Evolutionary conservation across 495 filamentous ascomycete species (phyloP), one percentile per base, ranked within the genome.

Genomic region (Poronia punctata): DNA sequence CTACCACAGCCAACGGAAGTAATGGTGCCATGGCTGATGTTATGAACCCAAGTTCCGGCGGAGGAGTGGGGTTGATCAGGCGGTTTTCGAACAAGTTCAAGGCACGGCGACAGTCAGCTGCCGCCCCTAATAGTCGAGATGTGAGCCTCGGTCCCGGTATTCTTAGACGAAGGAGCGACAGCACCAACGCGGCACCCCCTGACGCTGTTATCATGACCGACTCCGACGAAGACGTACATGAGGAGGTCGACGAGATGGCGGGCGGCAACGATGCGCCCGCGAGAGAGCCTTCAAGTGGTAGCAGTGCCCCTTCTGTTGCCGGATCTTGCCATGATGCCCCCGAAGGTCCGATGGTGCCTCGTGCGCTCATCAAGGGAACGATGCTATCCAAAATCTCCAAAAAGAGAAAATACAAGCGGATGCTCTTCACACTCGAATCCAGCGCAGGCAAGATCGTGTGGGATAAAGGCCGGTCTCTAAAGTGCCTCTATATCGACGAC

Each of bases 401-500:
- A 62, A 70, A 69, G 52, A 93, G 86, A 52, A 83, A 79, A 53
- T 71, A 65, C 28, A 87, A 86, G 54, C 72, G 78, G 36, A 70
- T 94, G 28, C 79, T 65, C 21, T 83, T 97, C 47, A 74, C 79
- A 21, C 71, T 96, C 1, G 85, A 97, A 52, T 71, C 82, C 15
- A 81, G 86, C 36, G 73, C 83, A 5, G 87, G 82, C 32, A 92
- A 86, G 58, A 84, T 97, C 23, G 80, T 70, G 22, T 98, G 92
- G 92, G 82, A 93, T 61, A 75, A 76, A 11, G 79, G 74, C 3
- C 84, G 84, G 35, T 76, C 82, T 0, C 73, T 79, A 1, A 96
- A 94, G 46, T 76, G 74, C 12, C 84, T 98, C 49, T 93, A 93
- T 55, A 81, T 98, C 41, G 92, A 98, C 48, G 87, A 98, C 54